These are phyloP conservation scores for Scedosporium apiospermum DNA, from an alignment of 2,329 filamentous ascomycete species.

Conservation along the genomic window DNA sequence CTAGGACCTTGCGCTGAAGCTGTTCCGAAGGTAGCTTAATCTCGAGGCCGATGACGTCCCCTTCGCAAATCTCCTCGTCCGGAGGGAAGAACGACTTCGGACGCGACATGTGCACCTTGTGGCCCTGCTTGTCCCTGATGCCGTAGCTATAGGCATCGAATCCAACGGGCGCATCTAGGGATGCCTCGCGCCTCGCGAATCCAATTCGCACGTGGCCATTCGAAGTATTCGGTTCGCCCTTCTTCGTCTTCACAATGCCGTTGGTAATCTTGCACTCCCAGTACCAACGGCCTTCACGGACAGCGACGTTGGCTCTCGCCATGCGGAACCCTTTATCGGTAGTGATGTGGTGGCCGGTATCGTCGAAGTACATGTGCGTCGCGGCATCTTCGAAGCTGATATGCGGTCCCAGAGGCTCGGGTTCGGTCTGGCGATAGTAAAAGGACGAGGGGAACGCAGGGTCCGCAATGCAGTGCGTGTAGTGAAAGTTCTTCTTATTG, in stretches of 20 bases:
- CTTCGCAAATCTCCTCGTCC: slow-evolving; percentile 71
- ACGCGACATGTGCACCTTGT: slow-evolving; percentile 87
- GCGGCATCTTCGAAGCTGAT: slow-evolving; percentile 92
- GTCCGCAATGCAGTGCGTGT: slow-evolving; percentile 84
- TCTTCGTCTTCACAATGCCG: slow-evolving; percentile 48
- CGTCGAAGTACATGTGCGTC: slow-evolving; percentile 73
- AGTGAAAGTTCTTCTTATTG: slow-evolving; percentile 70
- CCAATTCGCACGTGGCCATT: slow-evolving; percentile 71
- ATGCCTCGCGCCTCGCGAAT: slow-evolving; percentile 73
- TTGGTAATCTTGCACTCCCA: slow-evolving; percentile 87
- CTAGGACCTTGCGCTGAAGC: slow-evolving; percentile 79
- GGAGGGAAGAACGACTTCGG: slow-evolving; percentile 82
- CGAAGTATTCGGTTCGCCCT: slow-evolving; percentile 34
- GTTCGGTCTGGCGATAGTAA: slow-evolving; percentile 83
- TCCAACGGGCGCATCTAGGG: slow-evolving; percentile 72
- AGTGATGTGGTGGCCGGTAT: slow-evolving; percentile 65
- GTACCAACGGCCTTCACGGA: slow-evolving; percentile 82
- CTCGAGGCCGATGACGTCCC: slow-evolving; percentile 89
- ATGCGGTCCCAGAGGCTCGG: slow-evolving; percentile 70
- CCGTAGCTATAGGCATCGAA: slow-evolving; percentile 93
- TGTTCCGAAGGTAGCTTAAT: slow-evolving; percentile 80
- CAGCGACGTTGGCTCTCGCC: slow-evolving; percentile 81
- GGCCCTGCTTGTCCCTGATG: slow-evolving; percentile 78
- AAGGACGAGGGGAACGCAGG: slow-evolving; percentile 77
- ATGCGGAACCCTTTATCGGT: slow-evolving; percentile 91